A percentile compares a stretch with the other conserved stretches of the same genome.
Evolutionary conservation across 805 yeast species (phyloP).

Genomic region (Suhomyces pyralidae): DNA sequence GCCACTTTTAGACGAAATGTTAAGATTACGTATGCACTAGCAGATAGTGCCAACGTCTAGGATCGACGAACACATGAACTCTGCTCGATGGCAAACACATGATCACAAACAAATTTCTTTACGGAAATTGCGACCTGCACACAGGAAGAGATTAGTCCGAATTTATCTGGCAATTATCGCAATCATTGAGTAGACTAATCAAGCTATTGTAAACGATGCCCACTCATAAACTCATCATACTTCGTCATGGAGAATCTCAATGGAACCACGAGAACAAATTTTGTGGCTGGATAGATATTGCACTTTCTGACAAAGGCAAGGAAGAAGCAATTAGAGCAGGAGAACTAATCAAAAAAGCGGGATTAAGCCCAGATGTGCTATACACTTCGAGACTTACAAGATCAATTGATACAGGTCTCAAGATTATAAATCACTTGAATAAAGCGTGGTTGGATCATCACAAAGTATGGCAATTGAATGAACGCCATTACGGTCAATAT

Average conservation of each 20-base stretch:
- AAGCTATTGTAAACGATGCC: slow-evolving; percentile 1
- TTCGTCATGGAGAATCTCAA: slow-evolving; percentile 45
- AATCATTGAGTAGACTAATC: not conserved
- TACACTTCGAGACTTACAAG: slow-evolving; percentile 40
- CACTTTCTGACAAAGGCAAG: slow-evolving; percentile 35
- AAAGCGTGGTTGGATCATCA: slow-evolving; percentile 36
- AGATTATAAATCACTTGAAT: slow-evolving; percentile 30
- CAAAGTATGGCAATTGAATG: slow-evolving; percentile 43
- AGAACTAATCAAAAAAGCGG: slow-evolving; percentile 25
- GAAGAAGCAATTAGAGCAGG: slow-evolving; percentile 40
- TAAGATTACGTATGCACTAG: not conserved
- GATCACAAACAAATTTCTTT: not conserved
- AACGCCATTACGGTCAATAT: slow-evolving; percentile 42
- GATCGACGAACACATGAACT: not conserved
- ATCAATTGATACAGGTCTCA: slow-evolving; percentile 40
- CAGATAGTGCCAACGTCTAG: not conserved
- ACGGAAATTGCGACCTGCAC: not conserved
- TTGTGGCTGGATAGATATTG: slow-evolving; percentile 47
- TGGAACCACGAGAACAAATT: slow-evolving; percentile 44
- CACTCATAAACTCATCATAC: slow-evolving; percentile 35
- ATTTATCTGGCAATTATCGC: not conserved
- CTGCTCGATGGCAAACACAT: not conserved
- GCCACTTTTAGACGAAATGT: not conserved
- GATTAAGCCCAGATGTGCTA: slow-evolving; percentile 30
- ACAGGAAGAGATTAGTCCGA: not conserved